A percentile compares a stretch with the other conserved stretches of the same genome.
phyloP scores from a whole-genome alignment of 345 rosid genomes.

The Populus pruinosa region DNA sequence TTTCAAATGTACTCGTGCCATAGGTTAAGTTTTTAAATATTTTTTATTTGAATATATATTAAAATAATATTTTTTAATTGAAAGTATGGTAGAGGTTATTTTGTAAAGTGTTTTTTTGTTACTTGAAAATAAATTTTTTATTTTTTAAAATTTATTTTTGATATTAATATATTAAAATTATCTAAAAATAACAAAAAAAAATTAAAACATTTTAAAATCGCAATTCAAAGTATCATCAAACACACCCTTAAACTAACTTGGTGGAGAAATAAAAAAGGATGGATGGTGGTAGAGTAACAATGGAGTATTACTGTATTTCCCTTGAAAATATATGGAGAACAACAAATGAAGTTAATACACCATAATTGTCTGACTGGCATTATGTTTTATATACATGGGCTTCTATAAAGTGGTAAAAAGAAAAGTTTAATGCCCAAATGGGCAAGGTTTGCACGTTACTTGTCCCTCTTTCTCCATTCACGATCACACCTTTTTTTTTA shows the following conservation, averaged over 20 bases:
- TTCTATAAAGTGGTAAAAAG: conserved; percentile 15
- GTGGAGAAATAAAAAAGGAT: neutral
- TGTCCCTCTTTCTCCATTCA: conserved; percentile 16
- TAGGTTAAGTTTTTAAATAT: rapidly evolving
- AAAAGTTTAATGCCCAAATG: conserved; percentile 8
- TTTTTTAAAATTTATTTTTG: too few relatives aligned
- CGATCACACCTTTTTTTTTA: neutral
- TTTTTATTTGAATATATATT: too few relatives aligned
- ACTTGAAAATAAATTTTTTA: too few relatives aligned
- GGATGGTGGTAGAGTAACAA: neutral
- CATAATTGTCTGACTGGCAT: conserved; percentile 6
- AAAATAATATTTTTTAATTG: too few relatives aligned
- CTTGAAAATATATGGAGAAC: neutral
- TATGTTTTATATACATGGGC: neutral
- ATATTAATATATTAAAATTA: neutral
- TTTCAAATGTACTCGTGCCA: neutral
- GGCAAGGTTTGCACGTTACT: conserved; percentile 25
- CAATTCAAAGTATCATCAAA: too few relatives aligned
- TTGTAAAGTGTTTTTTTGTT: too few relatives aligned
- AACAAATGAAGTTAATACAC: neutral
- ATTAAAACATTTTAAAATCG: too few relatives aligned
- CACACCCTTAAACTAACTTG: too few relatives aligned
- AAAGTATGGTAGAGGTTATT: rapidly evolving
- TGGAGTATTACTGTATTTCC: neutral
- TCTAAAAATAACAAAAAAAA: too few relatives aligned